These are phyloP conservation scores for Entonaema liquescens DNA, from an alignment of 495 filamentous ascomycete species.

Conservation along the genomic window DNA sequence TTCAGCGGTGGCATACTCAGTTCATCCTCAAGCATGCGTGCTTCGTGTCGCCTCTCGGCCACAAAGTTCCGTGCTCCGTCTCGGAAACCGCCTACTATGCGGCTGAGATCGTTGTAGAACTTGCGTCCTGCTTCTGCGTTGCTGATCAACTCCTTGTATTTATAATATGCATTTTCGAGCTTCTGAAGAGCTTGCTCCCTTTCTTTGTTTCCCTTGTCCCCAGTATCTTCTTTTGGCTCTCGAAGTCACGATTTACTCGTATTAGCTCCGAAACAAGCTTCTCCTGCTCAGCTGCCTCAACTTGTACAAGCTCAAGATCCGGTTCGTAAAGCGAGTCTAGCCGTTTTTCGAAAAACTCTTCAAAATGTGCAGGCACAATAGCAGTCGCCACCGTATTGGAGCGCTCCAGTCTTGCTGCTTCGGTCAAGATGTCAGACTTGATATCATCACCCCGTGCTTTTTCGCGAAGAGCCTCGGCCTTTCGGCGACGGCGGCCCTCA, in stretches of 20 bases:
- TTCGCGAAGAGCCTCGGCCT: slow-evolving; percentile 76
- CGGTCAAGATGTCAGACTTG: slow-evolving; percentile 78
- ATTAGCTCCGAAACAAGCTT: slow-evolving; percentile 71
- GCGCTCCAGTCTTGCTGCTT: slow-evolving; percentile 85
- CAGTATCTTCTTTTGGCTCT: slow-evolving; percentile 69
- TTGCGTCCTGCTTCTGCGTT: slow-evolving; percentile 90
- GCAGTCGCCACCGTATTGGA: slow-evolving; percentile 79
- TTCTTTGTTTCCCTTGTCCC: slow-evolving; percentile 77
- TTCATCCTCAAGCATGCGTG: slow-evolving; percentile 74
- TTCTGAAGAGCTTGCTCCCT: slow-evolving; percentile 87
- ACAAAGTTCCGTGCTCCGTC: slow-evolving; percentile 83
- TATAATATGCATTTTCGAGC: slow-evolving; percentile 90
- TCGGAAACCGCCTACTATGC: slow-evolving; percentile 75
- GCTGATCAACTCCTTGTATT: slow-evolving; percentile 91
- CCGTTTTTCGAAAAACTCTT: slow-evolving; percentile 85
- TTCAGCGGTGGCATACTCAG: slow-evolving; percentile 60
- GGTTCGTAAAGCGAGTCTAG: slow-evolving; percentile 77
- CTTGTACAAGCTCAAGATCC: slow-evolving; percentile 72
- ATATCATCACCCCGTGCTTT: slow-evolving; percentile 91
- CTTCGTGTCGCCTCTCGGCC: slow-evolving; percentile 81
- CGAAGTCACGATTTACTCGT: slow-evolving; percentile 81
- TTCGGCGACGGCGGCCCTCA: slow-evolving; percentile 77
- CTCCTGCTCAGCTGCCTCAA: slow-evolving; percentile 81
- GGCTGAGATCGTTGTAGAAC: slow-evolving; percentile 95
- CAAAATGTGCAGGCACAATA: slow-evolving; percentile 87